Percentiles rank a stretch among this genome's conserved stretches.
Evolutionary conservation across 2,329 filamentous ascomycete genomes (phyloP).

Genomic region (Huntiella abstrusa): DNA sequence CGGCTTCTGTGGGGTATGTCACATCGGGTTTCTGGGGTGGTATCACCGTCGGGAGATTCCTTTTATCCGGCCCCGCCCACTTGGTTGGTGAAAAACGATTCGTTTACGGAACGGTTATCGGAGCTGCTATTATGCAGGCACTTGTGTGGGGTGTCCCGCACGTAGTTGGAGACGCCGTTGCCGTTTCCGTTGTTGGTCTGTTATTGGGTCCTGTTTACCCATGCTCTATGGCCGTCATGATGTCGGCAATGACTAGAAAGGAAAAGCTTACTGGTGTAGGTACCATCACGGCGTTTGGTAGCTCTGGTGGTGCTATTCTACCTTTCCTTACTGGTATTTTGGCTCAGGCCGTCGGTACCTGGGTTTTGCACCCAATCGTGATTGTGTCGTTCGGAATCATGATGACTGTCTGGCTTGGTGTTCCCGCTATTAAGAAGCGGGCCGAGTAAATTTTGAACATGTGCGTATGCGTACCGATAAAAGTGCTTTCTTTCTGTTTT

Average conservation of each 20-base stretch:
- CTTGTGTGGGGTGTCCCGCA: constrained; percentile 64
- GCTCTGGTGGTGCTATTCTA: constrained; percentile 46
- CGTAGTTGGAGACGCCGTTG: constrained; percentile 49
- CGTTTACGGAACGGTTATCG: constrained; percentile 42
- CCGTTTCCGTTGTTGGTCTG: constrained; percentile 51
- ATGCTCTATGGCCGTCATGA: constrained; percentile 46
- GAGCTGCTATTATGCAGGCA: constrained; percentile 50
- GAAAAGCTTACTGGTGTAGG: constrained; percentile 46
- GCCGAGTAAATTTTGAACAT: constrained; percentile 26
- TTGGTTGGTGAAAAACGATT: constrained; percentile 51
- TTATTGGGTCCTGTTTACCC: constrained; percentile 66
- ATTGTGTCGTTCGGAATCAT: constrained; percentile 47
- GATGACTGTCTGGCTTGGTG: constrained; percentile 42
- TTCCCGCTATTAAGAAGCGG: constrained; percentile 40
- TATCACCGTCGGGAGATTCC: constrained; percentile 58
- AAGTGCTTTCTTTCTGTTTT: no score
- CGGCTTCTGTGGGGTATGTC: constrained; percentile 58
- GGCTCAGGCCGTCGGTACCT: constrained; percentile 42
- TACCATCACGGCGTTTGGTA: constrained; percentile 51
- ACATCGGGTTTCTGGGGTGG: constrained; percentile 54
- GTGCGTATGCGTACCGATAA: no score
- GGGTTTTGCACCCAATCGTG: constrained; percentile 47
- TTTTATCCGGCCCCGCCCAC: constrained; percentile 46
- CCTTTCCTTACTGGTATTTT: constrained; percentile 47
- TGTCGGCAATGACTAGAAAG: constrained; percentile 36